Evolutionary conservation across 805 yeast species (phyloP).

Genomic region (Metschnikowia rubicola): DNA sequence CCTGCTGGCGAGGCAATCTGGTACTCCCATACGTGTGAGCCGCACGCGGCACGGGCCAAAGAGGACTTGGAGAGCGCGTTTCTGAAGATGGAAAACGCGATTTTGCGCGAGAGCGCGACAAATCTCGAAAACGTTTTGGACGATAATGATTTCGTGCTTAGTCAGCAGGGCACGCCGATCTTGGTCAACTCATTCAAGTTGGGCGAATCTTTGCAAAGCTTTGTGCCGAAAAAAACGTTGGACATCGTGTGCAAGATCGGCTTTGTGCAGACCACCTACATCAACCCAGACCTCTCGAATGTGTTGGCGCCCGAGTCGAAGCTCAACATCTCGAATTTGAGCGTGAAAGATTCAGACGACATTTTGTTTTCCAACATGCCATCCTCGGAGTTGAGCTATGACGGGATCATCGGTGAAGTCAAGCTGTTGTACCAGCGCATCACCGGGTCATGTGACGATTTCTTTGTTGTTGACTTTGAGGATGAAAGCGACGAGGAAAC

Average conservation of each 20-base stretch:
- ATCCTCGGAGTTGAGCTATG: slow-evolving; percentile 83
- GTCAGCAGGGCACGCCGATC: slow-evolving; percentile 55
- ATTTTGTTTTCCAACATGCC: slow-evolving; percentile 57
- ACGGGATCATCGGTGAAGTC: slow-evolving; percentile 83
- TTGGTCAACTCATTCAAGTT: slow-evolving; percentile 72
- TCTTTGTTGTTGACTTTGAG: slow-evolving; percentile 93
- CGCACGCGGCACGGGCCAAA: slow-evolving; percentile 61
- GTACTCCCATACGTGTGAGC: slow-evolving; percentile 80
- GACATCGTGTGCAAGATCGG: slow-evolving; percentile 43
- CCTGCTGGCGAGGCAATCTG: slow-evolving; percentile 86
- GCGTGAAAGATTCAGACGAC: slow-evolving; percentile 20
- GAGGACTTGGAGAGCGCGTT: slow-evolving; percentile 78
- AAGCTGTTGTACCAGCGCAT: slow-evolving; percentile 68
- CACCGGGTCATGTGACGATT: slow-evolving; percentile 93
- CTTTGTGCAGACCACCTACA: slow-evolving; percentile 35
- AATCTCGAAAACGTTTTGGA: slow-evolving; percentile 46
- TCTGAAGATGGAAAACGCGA: slow-evolving; percentile 71
- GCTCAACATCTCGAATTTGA: slow-evolving; percentile 21
- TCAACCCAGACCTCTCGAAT: slow-evolving; percentile 37
- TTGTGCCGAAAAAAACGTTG: slow-evolving; percentile 72
- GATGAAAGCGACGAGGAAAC: slow-evolving; percentile 70
- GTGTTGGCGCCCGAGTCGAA: slow-evolving; percentile 31
- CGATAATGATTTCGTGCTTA: slow-evolving; percentile 33
- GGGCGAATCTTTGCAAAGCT: slow-evolving; percentile 81
- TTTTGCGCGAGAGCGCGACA: slow-evolving; percentile 68